A percentile compares a stretch with the other conserved stretches of the same genome.
Evolutionary conservation across 495 filamentous ascomycete species (phyloP).

Genomic region (Neurospora sp.): DNA sequence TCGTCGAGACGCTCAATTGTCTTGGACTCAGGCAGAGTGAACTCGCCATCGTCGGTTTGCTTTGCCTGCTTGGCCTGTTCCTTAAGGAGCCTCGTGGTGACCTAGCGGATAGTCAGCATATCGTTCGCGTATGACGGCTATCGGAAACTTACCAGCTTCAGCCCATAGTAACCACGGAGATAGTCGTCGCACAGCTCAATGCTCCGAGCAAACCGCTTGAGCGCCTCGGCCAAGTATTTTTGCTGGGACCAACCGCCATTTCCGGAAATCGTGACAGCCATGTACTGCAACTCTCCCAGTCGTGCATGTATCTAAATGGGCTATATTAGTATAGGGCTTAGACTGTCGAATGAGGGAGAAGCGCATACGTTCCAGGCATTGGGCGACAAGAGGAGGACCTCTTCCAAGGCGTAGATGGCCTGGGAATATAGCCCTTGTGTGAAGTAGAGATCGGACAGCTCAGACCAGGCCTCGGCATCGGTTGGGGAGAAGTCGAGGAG

Average conservation of each 20-base stretch:
- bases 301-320: slow-evolving; percentile 66
- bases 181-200: slow-evolving; percentile 92
- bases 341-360: slow-evolving; percentile 2
- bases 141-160: slow-evolving; percentile 55
- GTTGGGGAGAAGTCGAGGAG: slow-evolving; percentile 77
- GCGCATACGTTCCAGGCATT: slow-evolving; percentile 85
- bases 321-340: slow-evolving; percentile 19
- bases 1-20: slow-evolving; percentile 60
- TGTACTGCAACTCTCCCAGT: slow-evolving; percentile 71
- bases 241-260: slow-evolving; percentile 27
- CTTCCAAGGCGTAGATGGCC: slow-evolving; percentile 81
- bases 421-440: slow-evolving; percentile 65
- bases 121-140: not conserved
- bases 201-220: slow-evolving; percentile 77
- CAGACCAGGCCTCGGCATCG: slow-evolving; percentile 89
- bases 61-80: slow-evolving; percentile 22
- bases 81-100: slow-evolving; percentile 28
- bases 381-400: slow-evolving; percentile 77
- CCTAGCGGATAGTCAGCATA: slow-evolving; percentile 21
- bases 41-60: slow-evolving; percentile 28
- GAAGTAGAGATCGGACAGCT: slow-evolving; percentile 79
- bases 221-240: slow-evolving; percentile 54
- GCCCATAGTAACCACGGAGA: slow-evolving; percentile 81
- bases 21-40: slow-evolving; percentile 33
- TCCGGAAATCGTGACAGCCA: slow-evolving; percentile 45